Evolutionary conservation across 441 rosid species (phyloP), one percentile per base, ranked within the genome.

Genomic region (Breynia disticha): DNA sequence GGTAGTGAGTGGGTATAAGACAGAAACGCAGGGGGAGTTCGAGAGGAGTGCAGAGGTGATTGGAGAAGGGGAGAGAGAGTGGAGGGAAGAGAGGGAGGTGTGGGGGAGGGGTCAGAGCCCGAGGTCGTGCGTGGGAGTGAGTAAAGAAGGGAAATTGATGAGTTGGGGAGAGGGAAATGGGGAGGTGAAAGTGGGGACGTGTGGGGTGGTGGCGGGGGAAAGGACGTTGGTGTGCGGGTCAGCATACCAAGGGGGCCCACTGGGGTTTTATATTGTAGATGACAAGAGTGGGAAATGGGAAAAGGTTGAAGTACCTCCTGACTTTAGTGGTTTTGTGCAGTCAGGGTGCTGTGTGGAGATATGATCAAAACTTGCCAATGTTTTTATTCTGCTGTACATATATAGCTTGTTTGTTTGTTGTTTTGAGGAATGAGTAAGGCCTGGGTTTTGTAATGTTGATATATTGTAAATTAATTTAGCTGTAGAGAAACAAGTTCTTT

Each of bases 1-100:
- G 81, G 82, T 64, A 3, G 81, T 83, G 17, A 73, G 90, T 19
- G 82, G 86, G 35, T 80, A 78, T 60, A 55, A 55, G 53, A 80
- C 82, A 1, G 76, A 76, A 46, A 59, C 49, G 7, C 84, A 78
- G 51, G 86, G 90, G 0, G 44, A 38, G 42, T 76, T 77, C 11
- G 82, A 74, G n/a, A 67, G 50, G 9, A 76, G 77, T 48, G 80
- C 72, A 0, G 80, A 82, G 64, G 52, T 46, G 14, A 44, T 61
- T 16, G 69, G 63, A 3, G 19, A 51, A 7, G 73, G 24, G 51
- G 17, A 61, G 11, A 68, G 77, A 39, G 32, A 62, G 55, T 80
- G 86, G 86, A 59, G 61, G 48, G 70, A 57, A 50, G 67, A 56
- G 4, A 80, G 72, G 24, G 65, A 48, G 4, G 76, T 63, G 15